Evolutionary conservation across 2,329 filamentous ascomycete genomes (phyloP), one percentile per base, ranked within the genome.

Genomic region (Canariomyces notabilis): DNA sequence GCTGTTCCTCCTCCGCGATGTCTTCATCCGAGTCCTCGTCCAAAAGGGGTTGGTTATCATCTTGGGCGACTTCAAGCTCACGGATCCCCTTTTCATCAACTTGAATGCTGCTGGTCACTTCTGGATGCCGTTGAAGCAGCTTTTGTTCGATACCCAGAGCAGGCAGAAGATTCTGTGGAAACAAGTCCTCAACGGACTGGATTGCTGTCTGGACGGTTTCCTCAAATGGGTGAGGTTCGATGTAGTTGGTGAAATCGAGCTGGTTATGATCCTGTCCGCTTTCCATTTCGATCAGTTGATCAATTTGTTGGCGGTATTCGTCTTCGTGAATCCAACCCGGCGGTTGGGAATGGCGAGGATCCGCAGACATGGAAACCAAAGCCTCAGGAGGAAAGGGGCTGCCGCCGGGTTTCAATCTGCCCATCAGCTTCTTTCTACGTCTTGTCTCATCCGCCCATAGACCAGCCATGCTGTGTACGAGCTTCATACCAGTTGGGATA

Each of bases 311-410:
- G 23, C 80, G 73, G 59, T 85, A 91, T 59, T 95, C 90, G 37
- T 88, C 82, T 62, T 97, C 91, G 56, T 96, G 90, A 45, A 96
- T 85, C 91, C 93, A 98, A 0, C 82, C 83, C n/a, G 82, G 80
- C n/a, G 80, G 74, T 32, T 83, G 77, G 2, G 80, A 79, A 49
- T 87, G 76, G 43, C 89, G 78, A 23, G 82, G 73, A 64, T 93
- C 86, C 5, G 89, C 89, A 32, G 89, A 95, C 83, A 97, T 94
- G 2, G 89, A 88, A 3, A 94, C 77, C 48, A 97, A 68, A 4
- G 82, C 89, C 55, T 95, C 90, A 0, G 82, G 73, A 2, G 86
- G 82, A 54, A 95, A 95, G 0, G 89, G 87, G 51, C 79, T 91
- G 57, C 80, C 87, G 5, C 74, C 79, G 23, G 80, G 75, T 53